Conservation (phyloP, 2,329 filamentous ascomycete genomes). For the Lasiodiplodia sp. region DNA sequence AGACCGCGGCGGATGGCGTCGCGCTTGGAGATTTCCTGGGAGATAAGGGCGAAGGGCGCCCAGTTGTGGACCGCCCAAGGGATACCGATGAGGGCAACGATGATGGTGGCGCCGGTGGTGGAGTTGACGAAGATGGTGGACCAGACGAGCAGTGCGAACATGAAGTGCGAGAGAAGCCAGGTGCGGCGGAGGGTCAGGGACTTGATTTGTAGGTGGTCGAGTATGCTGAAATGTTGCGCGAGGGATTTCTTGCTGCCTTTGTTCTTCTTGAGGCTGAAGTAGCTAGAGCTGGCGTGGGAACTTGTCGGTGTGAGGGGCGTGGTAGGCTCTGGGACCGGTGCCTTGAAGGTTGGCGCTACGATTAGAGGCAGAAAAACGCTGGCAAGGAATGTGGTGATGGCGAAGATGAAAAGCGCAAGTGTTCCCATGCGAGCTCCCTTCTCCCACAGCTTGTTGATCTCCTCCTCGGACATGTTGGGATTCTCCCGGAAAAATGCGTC, state of each 20-base stretch:
- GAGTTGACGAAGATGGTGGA: conserved; percentile 79
- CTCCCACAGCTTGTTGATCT: conserved; percentile 84
- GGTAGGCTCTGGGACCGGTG: conserved; percentile 46
- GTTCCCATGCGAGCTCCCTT: conserved; percentile 86
- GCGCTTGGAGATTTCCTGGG: conserved; percentile 85
- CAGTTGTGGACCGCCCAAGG: conserved; percentile 93
- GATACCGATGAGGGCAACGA: conserved; percentile 84
- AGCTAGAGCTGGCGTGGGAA: conserved; percentile 37
- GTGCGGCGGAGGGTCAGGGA: conserved; percentile 86
- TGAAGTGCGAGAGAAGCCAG: conserved; percentile 85
- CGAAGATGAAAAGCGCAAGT: conserved; percentile 87
- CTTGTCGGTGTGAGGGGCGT: conserved; percentile 52
- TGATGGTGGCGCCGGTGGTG: conserved; percentile 73
- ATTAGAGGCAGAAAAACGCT: conserved; percentile 88
- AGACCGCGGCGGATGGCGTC: conserved; percentile 69
- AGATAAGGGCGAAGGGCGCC: conserved; percentile 95
- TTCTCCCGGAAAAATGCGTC: conserved; percentile 80
- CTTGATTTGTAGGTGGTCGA: conserved; percentile 75
- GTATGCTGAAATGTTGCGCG: conserved; percentile 40
- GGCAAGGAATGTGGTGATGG: conserved; percentile 80
- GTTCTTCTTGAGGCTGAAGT: conserved; percentile 36
- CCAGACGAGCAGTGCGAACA: conserved; percentile 83
- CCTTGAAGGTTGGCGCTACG: conserved; percentile 78
- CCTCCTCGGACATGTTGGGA: conserved; percentile 75
- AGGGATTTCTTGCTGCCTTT: conserved; percentile 16